Evolutionary conservation across 1,139 yeast species (phyloP).

Genomic region (Lodderomyces parapsilosis): DNA sequence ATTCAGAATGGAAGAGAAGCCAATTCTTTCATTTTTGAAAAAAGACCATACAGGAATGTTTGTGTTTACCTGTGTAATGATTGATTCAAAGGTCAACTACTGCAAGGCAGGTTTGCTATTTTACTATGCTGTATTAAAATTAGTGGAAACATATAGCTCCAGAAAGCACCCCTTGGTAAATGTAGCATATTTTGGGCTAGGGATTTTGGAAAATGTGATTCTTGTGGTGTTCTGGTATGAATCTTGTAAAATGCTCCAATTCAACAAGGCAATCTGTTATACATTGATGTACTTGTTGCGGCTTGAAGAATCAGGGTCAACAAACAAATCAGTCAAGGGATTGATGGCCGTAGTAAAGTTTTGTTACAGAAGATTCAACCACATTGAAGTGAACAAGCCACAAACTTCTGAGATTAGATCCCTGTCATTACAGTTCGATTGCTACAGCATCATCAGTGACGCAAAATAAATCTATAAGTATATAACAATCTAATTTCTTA

Average conservation of each 20-base stretch:
- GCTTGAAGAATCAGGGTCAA: constrained; percentile 10
- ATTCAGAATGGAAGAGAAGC: constrained; percentile 3
- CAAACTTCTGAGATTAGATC: constrained; percentile 16
- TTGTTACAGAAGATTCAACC: not conserved
- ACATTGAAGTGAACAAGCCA: not conserved
- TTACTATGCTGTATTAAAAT: constrained; percentile 10
- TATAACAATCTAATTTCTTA: constrained; percentile 14
- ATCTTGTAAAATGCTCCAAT: constrained; percentile 4
- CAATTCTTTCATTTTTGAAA: constrained; percentile 7
- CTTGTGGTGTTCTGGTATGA: constrained; percentile 13
- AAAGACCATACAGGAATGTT: constrained; percentile 14
- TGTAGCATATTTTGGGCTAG: constrained; percentile 10
- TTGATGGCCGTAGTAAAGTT: not conserved
- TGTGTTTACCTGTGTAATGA: constrained; percentile 9
- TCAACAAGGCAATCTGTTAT: constrained; percentile 10
- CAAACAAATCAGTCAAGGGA: constrained; percentile 6
- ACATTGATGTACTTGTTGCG: constrained; percentile 12
- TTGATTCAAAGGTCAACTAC: constrained; percentile 8
- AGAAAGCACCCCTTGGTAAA: not conserved
- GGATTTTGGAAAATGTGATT: constrained; percentile 10
- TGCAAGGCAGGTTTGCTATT: constrained; percentile 8
- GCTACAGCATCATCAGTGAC: constrained; percentile 29
- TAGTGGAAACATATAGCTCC: constrained; percentile 8
- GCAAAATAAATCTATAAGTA: constrained; percentile 7
- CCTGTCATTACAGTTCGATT: constrained; percentile 30